A percentile compares a stretch with the other conserved stretches of the same genome.
Evolutionary conservation across 2,329 filamentous ascomycete genomes (phyloP).

Genomic region (Aureobasidium melanogenum): DNA sequence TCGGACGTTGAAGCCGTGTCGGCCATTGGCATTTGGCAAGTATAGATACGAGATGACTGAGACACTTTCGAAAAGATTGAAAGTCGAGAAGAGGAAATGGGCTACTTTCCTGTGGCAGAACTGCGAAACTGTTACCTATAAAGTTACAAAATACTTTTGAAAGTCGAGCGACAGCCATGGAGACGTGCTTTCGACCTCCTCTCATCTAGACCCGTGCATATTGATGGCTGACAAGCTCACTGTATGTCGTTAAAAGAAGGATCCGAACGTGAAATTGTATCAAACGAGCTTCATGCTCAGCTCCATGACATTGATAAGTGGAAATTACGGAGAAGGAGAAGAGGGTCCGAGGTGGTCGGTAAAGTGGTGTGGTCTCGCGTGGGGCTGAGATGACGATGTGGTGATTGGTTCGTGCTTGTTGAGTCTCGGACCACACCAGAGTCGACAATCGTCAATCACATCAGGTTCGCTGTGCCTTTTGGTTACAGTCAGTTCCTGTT

Average conservation of each 20-base stretch:
- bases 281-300: neutral
- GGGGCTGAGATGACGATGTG: neutral
- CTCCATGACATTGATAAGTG: neutral
- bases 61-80: neutral
- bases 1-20: neutral
- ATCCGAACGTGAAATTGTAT: too few species aligned
- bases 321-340: neutral
- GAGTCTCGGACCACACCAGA: conserved; percentile 4
- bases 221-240: too few species aligned
- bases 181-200: too few species aligned
- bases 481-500: neutral
- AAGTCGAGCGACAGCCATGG: too few species aligned
- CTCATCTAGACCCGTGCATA: too few species aligned
- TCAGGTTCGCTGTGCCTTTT: neutral
- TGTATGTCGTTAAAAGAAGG: too few species aligned
- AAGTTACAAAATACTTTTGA: too few species aligned
- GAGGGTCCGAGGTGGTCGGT: neutral
- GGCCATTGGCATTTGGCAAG: neutral
- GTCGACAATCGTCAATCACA: neutral
- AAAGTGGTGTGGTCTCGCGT: neutral
- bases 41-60: neutral
- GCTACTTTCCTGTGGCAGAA: neutral
- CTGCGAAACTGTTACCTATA: too few species aligned
- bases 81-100: neutral
- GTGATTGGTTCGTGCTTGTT: neutral